These are phyloP conservation scores for Leccinum boreale DNA, from an alignment of 768 basidiomycete species.

Conservation along the genomic window DNA sequence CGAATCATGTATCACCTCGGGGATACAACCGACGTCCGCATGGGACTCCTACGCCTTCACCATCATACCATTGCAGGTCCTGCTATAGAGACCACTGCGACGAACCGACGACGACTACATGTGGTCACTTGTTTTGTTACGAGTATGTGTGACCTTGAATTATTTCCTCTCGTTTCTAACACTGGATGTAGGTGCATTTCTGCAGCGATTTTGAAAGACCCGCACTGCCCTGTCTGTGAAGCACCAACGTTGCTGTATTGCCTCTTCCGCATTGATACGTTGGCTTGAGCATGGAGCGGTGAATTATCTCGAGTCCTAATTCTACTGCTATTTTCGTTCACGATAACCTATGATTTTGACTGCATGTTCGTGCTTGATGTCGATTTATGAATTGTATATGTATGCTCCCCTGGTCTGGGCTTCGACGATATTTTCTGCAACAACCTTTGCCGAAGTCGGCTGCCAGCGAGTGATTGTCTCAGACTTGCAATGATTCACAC, in stretches of 20 bases:
- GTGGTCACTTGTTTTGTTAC: constrained; percentile 64
- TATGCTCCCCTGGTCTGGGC: background rate
- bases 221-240: constrained; percentile 51
- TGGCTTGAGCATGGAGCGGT: constrained; percentile 10
- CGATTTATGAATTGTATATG: constrained; percentile 1
- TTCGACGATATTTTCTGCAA: background rate
- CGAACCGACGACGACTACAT: constrained; percentile 57
- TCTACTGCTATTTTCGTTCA: background rate
- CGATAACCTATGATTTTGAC: background rate
- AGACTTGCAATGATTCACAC: background rate
- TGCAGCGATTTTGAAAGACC: constrained; percentile 42
- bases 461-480: background rate
- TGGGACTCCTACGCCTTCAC: constrained; percentile 1
- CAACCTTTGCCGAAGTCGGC: background rate
- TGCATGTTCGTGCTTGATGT: constrained; percentile 5
- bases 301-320: background rate
- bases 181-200: constrained; percentile 47
- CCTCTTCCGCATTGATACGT: constrained; percentile 49
- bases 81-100: constrained; percentile 49
- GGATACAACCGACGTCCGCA: constrained; percentile 9
- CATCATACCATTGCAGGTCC: constrained; percentile 44
- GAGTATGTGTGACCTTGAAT: constrained; percentile 23
- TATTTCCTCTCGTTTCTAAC: background rate
- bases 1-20: constrained; percentile 3
- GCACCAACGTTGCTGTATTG: constrained; percentile 54